These are phyloP conservation scores for Stemphylium lycopersici DNA, from an alignment of 2,329 filamentous ascomycete genomes.

Conservation along the genomic window DNA sequence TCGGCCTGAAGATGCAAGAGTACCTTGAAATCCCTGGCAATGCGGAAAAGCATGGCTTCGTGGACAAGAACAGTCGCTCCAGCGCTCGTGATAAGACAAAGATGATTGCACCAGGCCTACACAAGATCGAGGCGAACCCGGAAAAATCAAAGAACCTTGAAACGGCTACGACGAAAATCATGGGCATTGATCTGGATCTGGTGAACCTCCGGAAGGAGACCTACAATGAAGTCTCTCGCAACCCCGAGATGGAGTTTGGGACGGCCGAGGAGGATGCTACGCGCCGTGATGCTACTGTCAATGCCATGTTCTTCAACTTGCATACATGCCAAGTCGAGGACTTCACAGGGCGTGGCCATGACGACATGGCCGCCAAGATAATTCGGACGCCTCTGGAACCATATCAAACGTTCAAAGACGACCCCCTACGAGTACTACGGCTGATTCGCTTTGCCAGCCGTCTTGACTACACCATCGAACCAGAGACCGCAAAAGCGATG, in stretches of 20 bases:
- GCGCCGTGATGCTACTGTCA: constrained; percentile 89
- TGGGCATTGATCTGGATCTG: constrained; percentile 88
- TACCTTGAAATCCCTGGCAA: constrained; percentile 69
- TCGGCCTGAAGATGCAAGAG: constrained; percentile 71
- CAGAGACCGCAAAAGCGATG: constrained; percentile 74
- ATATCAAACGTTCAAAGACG: constrained; percentile 91
- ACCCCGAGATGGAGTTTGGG: constrained; percentile 91
- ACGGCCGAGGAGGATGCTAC: constrained; percentile 88
- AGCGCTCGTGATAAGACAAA: constrained; percentile 54
- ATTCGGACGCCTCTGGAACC: constrained; percentile 88
- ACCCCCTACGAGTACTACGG: constrained; percentile 84
- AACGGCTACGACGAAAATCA: constrained; percentile 83
- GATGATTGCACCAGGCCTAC: constrained; percentile 71
- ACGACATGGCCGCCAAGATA: constrained; percentile 73
- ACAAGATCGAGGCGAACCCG: constrained; percentile 90
- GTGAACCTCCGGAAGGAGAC: constrained; percentile 94
- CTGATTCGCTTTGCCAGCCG: constrained; percentile 90
- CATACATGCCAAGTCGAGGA: constrained; percentile 82
- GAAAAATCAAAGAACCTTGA: constrained; percentile 97
- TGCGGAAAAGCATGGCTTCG: constrained; percentile 64
- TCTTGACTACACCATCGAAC: constrained; percentile 78
- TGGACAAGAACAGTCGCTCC: constrained; percentile 46
- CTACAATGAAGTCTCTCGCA: constrained; percentile 86
- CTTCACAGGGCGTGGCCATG: constrained; percentile 74
- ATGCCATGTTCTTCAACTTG: constrained; percentile 95